A percentile compares a stretch with the other conserved stretches of the same genome.
These are phyloP conservation scores for Deakozyma indianensis DNA, from an alignment of 805 yeast species.

Conservation along the genomic window DNA sequence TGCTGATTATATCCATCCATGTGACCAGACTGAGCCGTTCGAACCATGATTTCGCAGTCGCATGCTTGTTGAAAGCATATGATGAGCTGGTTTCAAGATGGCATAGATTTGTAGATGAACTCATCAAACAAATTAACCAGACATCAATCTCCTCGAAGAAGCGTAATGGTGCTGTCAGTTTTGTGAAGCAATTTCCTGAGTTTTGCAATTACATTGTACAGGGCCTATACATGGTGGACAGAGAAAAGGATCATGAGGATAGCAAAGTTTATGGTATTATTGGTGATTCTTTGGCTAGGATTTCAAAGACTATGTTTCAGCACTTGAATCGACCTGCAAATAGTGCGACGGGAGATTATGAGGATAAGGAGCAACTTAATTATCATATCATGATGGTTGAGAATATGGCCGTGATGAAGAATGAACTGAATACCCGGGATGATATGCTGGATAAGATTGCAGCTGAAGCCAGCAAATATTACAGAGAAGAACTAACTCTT, in stretches of 20 bases:
- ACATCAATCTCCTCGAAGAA: slow-evolving; percentile 22
- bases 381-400: slow-evolving; percentile 34
- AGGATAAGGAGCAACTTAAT: slow-evolving; percentile 24
- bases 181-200: slow-evolving; percentile 33
- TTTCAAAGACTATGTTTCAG: slow-evolving; percentile 19
- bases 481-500: slow-evolving; percentile 22
- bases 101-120: slow-evolving; percentile 44
- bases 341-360: slow-evolving; percentile 11
- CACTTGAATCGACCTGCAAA: slow-evolving; percentile 17
- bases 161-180: slow-evolving; percentile 28
- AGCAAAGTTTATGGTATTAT: slow-evolving; percentile 16
- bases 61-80: slow-evolving; percentile 34
- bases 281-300: slow-evolving; percentile 18
- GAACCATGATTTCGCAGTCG: slow-evolving; percentile 50
- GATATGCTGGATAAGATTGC: slow-evolving; percentile 11
- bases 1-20: slow-evolving; percentile 30
- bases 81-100: slow-evolving; percentile 41
- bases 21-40: slow-evolving; percentile 27
- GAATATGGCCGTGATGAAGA: slow-evolving; percentile 36
- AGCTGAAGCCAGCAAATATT: slow-evolving; percentile 15
- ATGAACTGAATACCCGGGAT: slow-evolving; percentile 13
- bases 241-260: not conserved
- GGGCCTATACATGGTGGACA: slow-evolving; percentile 10
- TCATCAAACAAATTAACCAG: slow-evolving; percentile 31
- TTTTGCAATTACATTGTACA: slow-evolving; percentile 29